Percentiles rank a stretch among this genome's conserved stretches.
Evolutionary conservation across 2,329 filamentous ascomycete genomes (phyloP).

Genomic region (Sarocladiaceae sp.): DNA sequence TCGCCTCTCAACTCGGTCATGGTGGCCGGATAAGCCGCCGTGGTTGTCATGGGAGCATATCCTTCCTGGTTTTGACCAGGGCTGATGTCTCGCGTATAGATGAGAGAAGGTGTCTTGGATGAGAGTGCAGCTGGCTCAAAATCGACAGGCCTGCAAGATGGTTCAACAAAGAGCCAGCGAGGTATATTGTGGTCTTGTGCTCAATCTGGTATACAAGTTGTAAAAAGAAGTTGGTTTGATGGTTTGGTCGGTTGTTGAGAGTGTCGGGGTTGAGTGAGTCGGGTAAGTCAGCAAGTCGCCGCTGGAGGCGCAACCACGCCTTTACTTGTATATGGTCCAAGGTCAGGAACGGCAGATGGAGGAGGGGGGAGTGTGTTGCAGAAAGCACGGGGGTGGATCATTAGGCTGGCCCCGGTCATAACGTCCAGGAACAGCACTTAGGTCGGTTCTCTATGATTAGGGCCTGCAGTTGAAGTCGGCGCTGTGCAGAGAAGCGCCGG

Average conservation of each 20-base stretch:
- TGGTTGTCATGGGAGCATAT: slow-evolving; percentile 56
- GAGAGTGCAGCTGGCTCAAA: background rate
- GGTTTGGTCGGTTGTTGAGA: background rate
- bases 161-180: background rate
- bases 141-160: background rate
- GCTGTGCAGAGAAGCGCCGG: slow-evolving; percentile 17
- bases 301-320: slow-evolving; percentile 7
- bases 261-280: background rate
- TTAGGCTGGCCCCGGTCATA: slow-evolving; percentile 27
- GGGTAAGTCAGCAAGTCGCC: slow-evolving; percentile 4
- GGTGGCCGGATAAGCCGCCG: slow-evolving; percentile 52
- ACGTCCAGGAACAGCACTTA: slow-evolving; percentile 32
- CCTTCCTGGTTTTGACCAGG: slow-evolving; percentile 17
- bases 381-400: slow-evolving; percentile 40
- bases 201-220: too few relatives aligned
- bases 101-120: too few relatives aligned
- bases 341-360: slow-evolving; percentile 37
- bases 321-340: slow-evolving; percentile 34
- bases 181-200: too few relatives aligned
- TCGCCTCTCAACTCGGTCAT: slow-evolving; percentile 60
- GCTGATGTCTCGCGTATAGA: too few relatives aligned
- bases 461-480: slow-evolving; percentile 23
- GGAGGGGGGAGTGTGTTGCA: slow-evolving; percentile 40
- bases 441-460: slow-evolving; percentile 17
- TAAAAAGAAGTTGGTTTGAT: background rate